Evolutionary conservation across 257 asterid genomes (phyloP), one percentile per base, ranked within the genome.

Genomic region (Gynochthodes officinalis): DNA sequence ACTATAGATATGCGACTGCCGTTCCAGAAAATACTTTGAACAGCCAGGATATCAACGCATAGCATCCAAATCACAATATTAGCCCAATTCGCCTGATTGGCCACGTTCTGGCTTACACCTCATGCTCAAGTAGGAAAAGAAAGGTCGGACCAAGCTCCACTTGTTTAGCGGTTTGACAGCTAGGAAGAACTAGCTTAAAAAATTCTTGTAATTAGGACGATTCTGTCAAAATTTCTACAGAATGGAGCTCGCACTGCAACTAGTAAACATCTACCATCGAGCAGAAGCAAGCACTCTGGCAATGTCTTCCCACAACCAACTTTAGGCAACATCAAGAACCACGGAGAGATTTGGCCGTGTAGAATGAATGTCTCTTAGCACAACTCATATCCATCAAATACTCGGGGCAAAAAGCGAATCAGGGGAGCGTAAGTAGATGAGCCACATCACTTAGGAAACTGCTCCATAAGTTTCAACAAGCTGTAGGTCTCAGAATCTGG

Each of bases 401-500:
- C 1, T 59, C 21, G 48, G 43, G 7, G 42, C 19, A 4, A 33
- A 16, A 33, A 3, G 8, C 73, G 52, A 16, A 10, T 50, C 39
- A 19, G n/a, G 11, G 19, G 30, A 32, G 33, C n/a, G 23, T 39
- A 12, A 28, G n/a, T 11, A 19, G 25, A 5, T 7, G 71, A 52
- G 40, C 15, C 5, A 25, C n/a, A 37, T 63, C 73, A 55, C 73
- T 52, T 55, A 1, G 63, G 87, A 64, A 82, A 83, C 78, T 88
- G 92, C 79, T 94, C 97, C 27, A 84, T 69, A 69, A 91, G 87
- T 83, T 86, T 91, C 75, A 91, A 72, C 66, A 89, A 76, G 76
- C 97, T 91, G 78, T 91, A 94, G 33, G 96, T 89, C 85, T 91
- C 97, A 44, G 96, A 84, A 83, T 94, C 99, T 1, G 97, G 99